Percentiles rank a stretch among this genome's conserved stretches.
Evolutionary conservation across 1,284 basidiomycete genomes (phyloP).

Genomic region (Marasmius sp.): DNA sequence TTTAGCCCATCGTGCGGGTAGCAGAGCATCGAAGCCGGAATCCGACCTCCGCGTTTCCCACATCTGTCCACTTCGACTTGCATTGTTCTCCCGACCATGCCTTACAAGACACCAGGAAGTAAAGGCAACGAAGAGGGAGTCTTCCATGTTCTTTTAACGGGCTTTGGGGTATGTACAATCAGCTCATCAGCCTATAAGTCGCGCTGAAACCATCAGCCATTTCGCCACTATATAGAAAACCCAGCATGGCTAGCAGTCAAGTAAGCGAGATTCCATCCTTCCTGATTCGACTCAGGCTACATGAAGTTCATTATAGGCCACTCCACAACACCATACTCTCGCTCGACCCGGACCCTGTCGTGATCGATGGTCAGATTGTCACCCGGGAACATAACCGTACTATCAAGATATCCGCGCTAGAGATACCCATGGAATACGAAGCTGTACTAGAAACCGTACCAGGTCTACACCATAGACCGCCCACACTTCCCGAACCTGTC

Average conservation of each 20-base stretch:
- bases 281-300: not conserved
- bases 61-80: not conserved
- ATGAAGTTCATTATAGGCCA: slow-evolving; percentile 17
- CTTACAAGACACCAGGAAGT: not conserved
- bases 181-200: not conserved
- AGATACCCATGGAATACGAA: slow-evolving; percentile 63
- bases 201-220: slow-evolving; percentile 37
- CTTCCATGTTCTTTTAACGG: slow-evolving; percentile 20
- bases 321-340: slow-evolving; percentile 47
- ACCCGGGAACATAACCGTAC: slow-evolving; percentile 20
- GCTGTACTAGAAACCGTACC: slow-evolving; percentile 58
- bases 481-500: slow-evolving; percentile 46
- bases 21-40: too few relatives aligned
- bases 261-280: not conserved
- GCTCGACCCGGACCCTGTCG: slow-evolving; percentile 6
- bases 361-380: slow-evolving; percentile 9
- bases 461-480: slow-evolving; percentile 61
- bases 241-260: slow-evolving; percentile 58
- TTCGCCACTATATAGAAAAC: slow-evolving; percentile 46
- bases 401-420: slow-evolving; percentile 61
- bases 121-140: slow-evolving; percentile 3
- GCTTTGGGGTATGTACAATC: slow-evolving; percentile 19
- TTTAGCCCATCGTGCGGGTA: too few relatives aligned
- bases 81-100: not conserved
- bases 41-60: too few relatives aligned